Evolutionary conservation across 2,329 filamentous ascomycete genomes (phyloP).

Genomic region (Hansfordia pulvinata): DNA sequence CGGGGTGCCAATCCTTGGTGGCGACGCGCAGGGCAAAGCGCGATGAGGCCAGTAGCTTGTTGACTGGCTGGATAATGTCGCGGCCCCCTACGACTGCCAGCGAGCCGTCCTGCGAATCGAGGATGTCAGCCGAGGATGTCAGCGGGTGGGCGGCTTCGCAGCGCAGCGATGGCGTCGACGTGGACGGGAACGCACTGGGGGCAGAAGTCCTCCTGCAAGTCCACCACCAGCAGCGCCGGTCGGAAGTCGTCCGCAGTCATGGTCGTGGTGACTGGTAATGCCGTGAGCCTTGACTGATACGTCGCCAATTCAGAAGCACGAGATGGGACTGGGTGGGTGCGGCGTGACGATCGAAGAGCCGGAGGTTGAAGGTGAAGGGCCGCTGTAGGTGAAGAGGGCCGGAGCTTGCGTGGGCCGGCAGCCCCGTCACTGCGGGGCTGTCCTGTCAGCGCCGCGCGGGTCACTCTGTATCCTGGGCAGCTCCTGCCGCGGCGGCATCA

Average conservation of each 20-base stretch:
- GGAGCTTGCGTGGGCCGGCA: no score
- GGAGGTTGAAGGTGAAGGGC: no score
- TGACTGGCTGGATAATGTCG: conserved; percentile 56
- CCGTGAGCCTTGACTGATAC: no score
- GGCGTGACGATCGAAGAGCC: no score
- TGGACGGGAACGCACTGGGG: conserved; percentile 51
- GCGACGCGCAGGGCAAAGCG: conserved; percentile 64
- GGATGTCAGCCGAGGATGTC: not conserved
- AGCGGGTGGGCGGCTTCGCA: not conserved
- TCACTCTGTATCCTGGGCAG: no score
- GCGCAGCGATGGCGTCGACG: not conserved
- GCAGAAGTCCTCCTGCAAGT: conserved; percentile 92
- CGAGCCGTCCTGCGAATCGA: conserved; percentile 52
- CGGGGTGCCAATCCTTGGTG: conserved; percentile 87
- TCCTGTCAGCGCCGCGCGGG: no score
- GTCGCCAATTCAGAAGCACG: no score
- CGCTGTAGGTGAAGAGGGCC: no score
- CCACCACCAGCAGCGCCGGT: conserved; percentile 57
- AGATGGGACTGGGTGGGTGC: no score
- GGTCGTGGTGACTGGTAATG: no score
- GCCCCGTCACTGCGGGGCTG: no score
- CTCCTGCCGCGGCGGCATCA: no score
- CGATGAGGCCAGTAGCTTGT: conserved; percentile 56
- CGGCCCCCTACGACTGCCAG: conserved; percentile 69
- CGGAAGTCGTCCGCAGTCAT: conserved; percentile 20